Conservation (phyloP, 1,139 yeast genomes). For the Zygosaccharomyces sapae region DNA sequence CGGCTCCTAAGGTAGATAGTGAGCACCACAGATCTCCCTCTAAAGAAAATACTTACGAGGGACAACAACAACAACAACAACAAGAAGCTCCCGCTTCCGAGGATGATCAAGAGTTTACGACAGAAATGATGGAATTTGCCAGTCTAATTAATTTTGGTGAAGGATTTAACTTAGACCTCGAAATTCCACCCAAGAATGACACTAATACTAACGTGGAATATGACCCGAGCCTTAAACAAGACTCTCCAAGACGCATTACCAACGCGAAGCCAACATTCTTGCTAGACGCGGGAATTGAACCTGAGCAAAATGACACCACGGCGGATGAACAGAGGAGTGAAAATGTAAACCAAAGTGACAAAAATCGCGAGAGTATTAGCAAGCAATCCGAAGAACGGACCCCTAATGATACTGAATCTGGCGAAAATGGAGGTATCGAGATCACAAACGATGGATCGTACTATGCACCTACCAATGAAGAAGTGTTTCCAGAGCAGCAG, state of each 20-base stretch:
- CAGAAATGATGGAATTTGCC: slow-evolving; percentile 53
- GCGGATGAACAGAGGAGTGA: no score
- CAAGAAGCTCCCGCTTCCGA: background rate
- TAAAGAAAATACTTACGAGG: background rate
- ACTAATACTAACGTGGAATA: background rate
- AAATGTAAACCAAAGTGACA: no score
- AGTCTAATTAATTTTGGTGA: slow-evolving; percentile 62
- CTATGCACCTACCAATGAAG: background rate
- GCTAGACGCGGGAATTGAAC: background rate
- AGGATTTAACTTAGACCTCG: slow-evolving; percentile 35
- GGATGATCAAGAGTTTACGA: slow-evolving; percentile 37
- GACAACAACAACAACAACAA: background rate
- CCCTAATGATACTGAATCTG: background rate
- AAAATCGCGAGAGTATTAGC: background rate
- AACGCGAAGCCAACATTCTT: background rate
- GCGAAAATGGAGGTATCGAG: no score
- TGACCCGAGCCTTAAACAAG: background rate
- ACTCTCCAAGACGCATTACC: background rate
- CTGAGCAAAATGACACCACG: background rate
- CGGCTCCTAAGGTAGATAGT: background rate
- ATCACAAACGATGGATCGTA: no score
- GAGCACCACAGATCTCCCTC: background rate
- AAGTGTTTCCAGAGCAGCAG: background rate
- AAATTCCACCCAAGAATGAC: background rate
- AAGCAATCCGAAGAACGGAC: background rate